Percentiles rank a stretch among this genome's conserved stretches.
These are phyloP conservation scores for Malassezia restricta DNA, from an alignment of 1,284 basidiomycete species.

Conservation along the genomic window DNA sequence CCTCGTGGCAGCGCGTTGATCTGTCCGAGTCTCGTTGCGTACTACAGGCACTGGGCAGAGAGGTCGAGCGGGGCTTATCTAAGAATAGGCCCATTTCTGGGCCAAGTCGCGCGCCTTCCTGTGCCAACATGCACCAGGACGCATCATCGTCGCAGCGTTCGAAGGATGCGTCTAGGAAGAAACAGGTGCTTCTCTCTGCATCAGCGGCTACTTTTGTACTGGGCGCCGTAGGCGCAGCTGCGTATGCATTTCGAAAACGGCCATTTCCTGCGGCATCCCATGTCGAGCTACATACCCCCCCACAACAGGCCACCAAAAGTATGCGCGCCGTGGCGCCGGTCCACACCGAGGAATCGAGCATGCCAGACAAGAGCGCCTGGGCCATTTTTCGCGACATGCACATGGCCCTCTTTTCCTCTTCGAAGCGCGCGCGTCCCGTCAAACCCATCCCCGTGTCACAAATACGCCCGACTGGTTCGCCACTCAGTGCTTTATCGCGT, in stretches of 20 bases:
- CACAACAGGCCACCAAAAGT: background rate
- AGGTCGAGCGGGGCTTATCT: no score
- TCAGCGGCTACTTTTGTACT: constrained; percentile 5
- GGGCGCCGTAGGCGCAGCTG: constrained; percentile 4
- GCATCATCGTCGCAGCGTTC: no score
- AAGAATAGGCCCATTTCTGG: no score
- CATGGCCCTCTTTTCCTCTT: background rate
- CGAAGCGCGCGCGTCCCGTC: background rate
- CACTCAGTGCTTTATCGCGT: background rate
- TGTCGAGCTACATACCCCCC: background rate
- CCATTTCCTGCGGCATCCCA: background rate
- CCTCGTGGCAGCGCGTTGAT: no score
- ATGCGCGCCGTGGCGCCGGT: background rate
- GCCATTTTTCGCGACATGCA: background rate
- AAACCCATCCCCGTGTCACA: background rate
- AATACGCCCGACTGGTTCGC: background rate
- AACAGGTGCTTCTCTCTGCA: background rate
- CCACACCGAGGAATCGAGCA: background rate
- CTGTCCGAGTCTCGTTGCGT: no score
- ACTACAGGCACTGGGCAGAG: no score
- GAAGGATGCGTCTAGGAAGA: no score
- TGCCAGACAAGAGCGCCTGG: background rate
- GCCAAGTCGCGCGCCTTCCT: no score
- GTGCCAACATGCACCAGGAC: no score
- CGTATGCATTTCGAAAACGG: constrained; percentile 1